Percentiles rank a stretch among this genome's conserved stretches.
Evolutionary conservation across 495 filamentous ascomycete genomes (phyloP).

Genomic region (Neurospora sp.): DNA sequence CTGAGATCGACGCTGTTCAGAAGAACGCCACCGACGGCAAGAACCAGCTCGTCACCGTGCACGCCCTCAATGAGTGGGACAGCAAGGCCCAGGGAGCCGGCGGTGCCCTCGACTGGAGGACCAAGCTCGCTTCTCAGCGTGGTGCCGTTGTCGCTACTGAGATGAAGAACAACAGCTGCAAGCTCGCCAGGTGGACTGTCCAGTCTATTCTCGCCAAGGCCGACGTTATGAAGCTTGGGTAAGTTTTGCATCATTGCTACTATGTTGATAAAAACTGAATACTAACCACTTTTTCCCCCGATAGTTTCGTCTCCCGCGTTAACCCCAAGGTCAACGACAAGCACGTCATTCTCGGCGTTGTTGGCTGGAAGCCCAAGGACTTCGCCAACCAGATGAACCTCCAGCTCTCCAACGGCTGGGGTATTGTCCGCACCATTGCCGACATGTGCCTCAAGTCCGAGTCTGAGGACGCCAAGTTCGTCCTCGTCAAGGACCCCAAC

Average conservation of each 20-base stretch:
- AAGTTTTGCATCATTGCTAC: slow-evolving; percentile 17
- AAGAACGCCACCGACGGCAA: slow-evolving; percentile 85
- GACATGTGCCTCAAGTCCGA: slow-evolving; percentile 69
- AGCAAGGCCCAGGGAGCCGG: slow-evolving; percentile 91
- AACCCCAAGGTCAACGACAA: slow-evolving; percentile 82
- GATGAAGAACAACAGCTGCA: slow-evolving; percentile 99
- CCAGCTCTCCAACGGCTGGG: slow-evolving; percentile 94
- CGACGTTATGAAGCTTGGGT: slow-evolving; percentile 96
- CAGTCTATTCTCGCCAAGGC: slow-evolving; percentile 93
- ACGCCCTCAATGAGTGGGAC: slow-evolving; percentile 98
- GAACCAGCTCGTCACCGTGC: slow-evolving; percentile 82
- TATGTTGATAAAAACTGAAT: slow-evolving; percentile 10
- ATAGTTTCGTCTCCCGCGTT: slow-evolving; percentile 82
- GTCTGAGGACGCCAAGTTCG: slow-evolving; percentile 57
- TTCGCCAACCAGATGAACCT: slow-evolving; percentile 98
- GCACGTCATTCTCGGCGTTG: slow-evolving; percentile 90
- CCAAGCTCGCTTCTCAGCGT: slow-evolving; percentile 82
- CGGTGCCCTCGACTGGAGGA: slow-evolving; percentile 90
- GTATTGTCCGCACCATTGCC: slow-evolving; percentile 92
- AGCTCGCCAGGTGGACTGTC: slow-evolving; percentile 92
- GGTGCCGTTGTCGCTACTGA: slow-evolving; percentile 97
- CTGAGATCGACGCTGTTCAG: slow-evolving; percentile 90
- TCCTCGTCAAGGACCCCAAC: slow-evolving; percentile 82
- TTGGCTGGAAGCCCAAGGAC: slow-evolving; percentile 93
- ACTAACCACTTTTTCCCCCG: slow-evolving; percentile 1